Base-by-base conservation (phyloP, 2,329 filamentous ascomycete genomes). In the Neonectria neomacrospora region DNA sequence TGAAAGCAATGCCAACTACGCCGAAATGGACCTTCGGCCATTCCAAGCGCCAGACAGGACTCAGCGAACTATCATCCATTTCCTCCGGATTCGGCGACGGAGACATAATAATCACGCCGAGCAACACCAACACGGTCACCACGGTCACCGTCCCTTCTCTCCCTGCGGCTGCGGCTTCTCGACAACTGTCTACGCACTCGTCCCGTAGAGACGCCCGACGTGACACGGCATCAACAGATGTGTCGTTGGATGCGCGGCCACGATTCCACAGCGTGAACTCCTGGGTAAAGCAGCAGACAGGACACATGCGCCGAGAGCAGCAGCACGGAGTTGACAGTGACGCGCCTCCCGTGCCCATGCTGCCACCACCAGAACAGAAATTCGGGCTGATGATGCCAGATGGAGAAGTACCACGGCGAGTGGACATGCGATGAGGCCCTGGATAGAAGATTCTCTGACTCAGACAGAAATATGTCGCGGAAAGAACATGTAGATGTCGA, bases 71-170 rank as follows among this genome's bases (percentile, higher is more conserved):
- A 32, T 89, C 88, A 0, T 90, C 87, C 0, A 78, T 90, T 4
- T 90, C 88, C 0, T 90, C 88, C 0, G 88, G 87, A 7, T 90
- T 90, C 65, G 88, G 88, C 18, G 87, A 90, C 69, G 86, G 83
- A 23, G 85, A 88, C 47, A 86, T 89, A 28, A 81, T 86, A 32
- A 74, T 85, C 26, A 80, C 80, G 6, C 77, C 75, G 28, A 64
- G 66, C 56, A 64, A 71, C 51, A 67, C 76, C 55, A 53, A 69
- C 58, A 61, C 44, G 5, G 42, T 58, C 60, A 67, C 37, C 64
- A 67, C 20, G 20, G 61, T 23, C 62, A 66, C 47, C 63, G 56
- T 22, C 14, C 71, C 52, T 14, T 37, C 37, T 34, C 54, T 56
- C 3, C 70, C 70, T 8, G 64, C 65, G 4, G 63, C 57, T 12